phyloP scores from a whole-genome alignment of 495 filamentous ascomycete genomes.

The Astrothelium macrocarpum region DNA sequence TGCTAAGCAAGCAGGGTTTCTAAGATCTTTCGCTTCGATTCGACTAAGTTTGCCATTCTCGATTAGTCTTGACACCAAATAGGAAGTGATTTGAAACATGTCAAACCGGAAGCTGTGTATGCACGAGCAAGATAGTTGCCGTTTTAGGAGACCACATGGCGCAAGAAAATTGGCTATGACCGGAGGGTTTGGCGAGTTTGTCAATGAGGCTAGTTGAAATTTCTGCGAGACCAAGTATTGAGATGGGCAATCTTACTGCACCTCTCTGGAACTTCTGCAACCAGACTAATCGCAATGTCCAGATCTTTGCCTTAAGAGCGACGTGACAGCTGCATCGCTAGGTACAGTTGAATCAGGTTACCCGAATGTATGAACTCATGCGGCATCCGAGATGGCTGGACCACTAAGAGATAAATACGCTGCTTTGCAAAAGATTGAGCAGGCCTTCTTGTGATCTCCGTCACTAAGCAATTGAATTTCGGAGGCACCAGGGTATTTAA shows the following conservation, averaged over 20 bases:
- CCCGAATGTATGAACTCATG: background rate
- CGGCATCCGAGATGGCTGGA: background rate
- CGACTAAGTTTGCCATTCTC: too few relatives aligned
- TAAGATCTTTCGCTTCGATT: too few relatives aligned
- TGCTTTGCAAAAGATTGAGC: too few relatives aligned
- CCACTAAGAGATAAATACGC: too few relatives aligned
- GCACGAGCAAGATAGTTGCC: background rate
- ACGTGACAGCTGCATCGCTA: background rate
- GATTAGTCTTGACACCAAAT: background rate
- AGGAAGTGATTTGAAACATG: background rate
- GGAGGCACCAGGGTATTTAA: background rate
- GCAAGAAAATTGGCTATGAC: background rate
- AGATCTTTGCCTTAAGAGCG: background rate
- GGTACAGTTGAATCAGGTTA: background rate
- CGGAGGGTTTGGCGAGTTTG: background rate
- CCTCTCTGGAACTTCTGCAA: background rate
- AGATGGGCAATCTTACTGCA: background rate
- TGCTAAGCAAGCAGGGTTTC: too few relatives aligned
- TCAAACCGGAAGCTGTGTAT: conserved; percentile 2
- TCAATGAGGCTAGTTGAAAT: background rate
- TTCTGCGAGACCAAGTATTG: background rate
- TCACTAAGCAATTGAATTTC: background rate
- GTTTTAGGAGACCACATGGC: conserved; percentile 1
- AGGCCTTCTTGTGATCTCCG: background rate
- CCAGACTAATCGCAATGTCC: background rate